phyloP scores from a whole-genome alignment of 352 stramenopile genomes.

The Plasmopara halstedii region DNA sequence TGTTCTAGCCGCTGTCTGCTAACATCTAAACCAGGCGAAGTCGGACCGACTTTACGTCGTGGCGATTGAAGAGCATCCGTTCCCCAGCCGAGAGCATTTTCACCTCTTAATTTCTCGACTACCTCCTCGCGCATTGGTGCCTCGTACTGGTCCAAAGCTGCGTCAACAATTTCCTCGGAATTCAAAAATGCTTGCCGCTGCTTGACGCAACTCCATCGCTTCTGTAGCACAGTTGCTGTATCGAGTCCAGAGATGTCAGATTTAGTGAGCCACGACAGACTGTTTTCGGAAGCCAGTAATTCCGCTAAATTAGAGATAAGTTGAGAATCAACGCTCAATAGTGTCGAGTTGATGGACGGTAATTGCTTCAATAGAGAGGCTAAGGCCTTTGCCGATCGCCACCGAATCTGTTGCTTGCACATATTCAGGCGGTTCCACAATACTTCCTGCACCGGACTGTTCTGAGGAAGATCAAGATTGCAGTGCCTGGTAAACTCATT shows the following conservation, averaged over 20 bases:
- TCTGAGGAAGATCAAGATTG: constrained; percentile 56
- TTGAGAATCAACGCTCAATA: constrained; percentile 51
- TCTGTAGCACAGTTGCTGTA: constrained; percentile 34
- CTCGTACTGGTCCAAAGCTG: constrained; percentile 63
- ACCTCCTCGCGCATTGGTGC: constrained; percentile 46
- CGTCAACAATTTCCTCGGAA: constrained; percentile 60
- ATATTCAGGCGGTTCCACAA: constrained; percentile 48
- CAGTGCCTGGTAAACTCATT: constrained; percentile 20
- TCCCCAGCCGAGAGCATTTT: constrained; percentile 78
- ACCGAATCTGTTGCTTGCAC: constrained; percentile 77
- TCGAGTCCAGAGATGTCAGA: constrained; percentile 8
- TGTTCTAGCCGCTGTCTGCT: constrained; percentile 4
- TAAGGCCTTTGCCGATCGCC: constrained; percentile 69
- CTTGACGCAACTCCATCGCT: constrained; percentile 62
- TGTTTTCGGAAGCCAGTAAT: constrained; percentile 52
- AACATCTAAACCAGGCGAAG: constrained; percentile 9
- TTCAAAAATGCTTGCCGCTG: constrained; percentile 65
- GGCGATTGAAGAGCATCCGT: constrained; percentile 79
- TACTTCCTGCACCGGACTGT: constrained; percentile 52
- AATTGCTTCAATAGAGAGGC: constrained; percentile 67
- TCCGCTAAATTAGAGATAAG: constrained; percentile 52
- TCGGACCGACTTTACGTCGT: constrained; percentile 32
- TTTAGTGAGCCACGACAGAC: constrained; percentile 21
- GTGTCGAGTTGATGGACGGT: constrained; percentile 22
- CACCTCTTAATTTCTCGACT: constrained; percentile 55